These are phyloP conservation scores for Nowakowskiella sp. DNA, from an alignment of 192 early-diverging fungal genomes.

Conservation along the genomic window DNA sequence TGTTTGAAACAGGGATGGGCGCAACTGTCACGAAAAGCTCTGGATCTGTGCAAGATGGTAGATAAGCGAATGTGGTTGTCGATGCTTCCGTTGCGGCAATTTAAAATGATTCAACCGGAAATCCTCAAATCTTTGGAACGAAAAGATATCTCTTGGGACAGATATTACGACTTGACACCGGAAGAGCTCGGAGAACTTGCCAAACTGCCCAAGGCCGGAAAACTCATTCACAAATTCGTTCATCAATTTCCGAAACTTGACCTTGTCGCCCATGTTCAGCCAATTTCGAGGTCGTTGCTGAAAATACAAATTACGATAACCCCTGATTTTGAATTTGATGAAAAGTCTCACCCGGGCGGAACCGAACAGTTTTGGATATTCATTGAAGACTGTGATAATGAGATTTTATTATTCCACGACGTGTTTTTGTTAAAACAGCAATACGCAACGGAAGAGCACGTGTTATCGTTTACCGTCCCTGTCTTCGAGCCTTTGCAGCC, in stretches of 20 bases:
- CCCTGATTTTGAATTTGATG: slow-evolving; percentile 92
- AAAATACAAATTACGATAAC: slow-evolving; percentile 86
- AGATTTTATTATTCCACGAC: slow-evolving; percentile 82
- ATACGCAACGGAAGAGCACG: slow-evolving; percentile 77
- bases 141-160: slow-evolving; percentile 90
- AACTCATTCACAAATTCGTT: slow-evolving; percentile 78
- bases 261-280: slow-evolving; percentile 81
- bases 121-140: slow-evolving; percentile 82
- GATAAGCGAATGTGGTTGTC: slow-evolving; percentile 91
- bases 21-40: slow-evolving; percentile 73
- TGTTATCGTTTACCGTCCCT: slow-evolving; percentile 82
- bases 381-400: slow-evolving; percentile 90
- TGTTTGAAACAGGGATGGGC: slow-evolving; percentile 91
- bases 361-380: slow-evolving; percentile 91
- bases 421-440: slow-evolving; percentile 81
- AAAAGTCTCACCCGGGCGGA: slow-evolving; percentile 66
- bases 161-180: slow-evolving; percentile 87
- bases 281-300: slow-evolving; percentile 83
- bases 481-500: slow-evolving; percentile 89
- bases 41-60: slow-evolving; percentile 96
- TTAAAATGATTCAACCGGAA: slow-evolving; percentile 67
- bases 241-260: slow-evolving; percentile 94
- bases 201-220: slow-evolving; percentile 78
- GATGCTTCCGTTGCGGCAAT: slow-evolving; percentile 94
- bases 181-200: slow-evolving; percentile 90